Percentiles rank a stretch among this genome's conserved stretches.
Conservation (phyloP, 371 early-diverging fungal genomes). For the Blakeslea trispora region DNA sequence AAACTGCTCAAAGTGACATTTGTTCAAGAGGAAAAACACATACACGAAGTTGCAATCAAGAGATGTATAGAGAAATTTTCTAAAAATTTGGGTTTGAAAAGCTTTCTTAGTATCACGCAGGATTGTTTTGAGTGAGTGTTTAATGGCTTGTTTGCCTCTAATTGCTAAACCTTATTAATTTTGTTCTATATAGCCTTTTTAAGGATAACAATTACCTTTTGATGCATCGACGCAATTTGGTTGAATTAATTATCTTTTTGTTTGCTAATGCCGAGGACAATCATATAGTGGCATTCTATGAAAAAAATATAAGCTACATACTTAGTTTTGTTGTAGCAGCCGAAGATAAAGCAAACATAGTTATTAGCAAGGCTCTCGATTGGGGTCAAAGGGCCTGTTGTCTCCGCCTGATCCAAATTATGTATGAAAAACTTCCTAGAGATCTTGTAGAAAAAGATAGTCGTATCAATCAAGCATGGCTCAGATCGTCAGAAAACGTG, state of each 20-base stretch:
- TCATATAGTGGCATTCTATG: slow-evolving; percentile 51
- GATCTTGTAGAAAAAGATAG: neutral
- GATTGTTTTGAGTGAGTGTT: slow-evolving; percentile 52
- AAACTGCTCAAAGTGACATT: slow-evolving; percentile 53
- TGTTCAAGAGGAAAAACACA: slow-evolving; percentile 58
- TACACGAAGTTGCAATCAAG: slow-evolving; percentile 46
- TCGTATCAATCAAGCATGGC: neutral
- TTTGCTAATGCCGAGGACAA: slow-evolving; percentile 40
- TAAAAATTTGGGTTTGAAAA: slow-evolving; percentile 32
- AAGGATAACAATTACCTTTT: slow-evolving; percentile 34
- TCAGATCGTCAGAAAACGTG: neutral
- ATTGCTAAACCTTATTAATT: no score
- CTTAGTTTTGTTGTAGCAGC: slow-evolving; percentile 36
- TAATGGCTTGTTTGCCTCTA: no score
- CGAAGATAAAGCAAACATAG: neutral
- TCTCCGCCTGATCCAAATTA: slow-evolving; percentile 46
- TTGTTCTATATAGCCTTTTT: slow-evolving; percentile 37
- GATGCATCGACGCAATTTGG: slow-evolving; percentile 45
- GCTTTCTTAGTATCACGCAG: slow-evolving; percentile 42
- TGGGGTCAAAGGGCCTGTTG: slow-evolving; percentile 37
- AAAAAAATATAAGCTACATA: slow-evolving; percentile 48
- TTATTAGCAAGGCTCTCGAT: neutral
- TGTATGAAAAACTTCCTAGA: slow-evolving; percentile 14
- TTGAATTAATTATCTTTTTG: slow-evolving; percentile 50
- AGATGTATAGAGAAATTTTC: slow-evolving; percentile 42